Evolutionary conservation across 331 rosid genomes (phyloP).

Genomic region (Stylosanthes scabra): DNA sequence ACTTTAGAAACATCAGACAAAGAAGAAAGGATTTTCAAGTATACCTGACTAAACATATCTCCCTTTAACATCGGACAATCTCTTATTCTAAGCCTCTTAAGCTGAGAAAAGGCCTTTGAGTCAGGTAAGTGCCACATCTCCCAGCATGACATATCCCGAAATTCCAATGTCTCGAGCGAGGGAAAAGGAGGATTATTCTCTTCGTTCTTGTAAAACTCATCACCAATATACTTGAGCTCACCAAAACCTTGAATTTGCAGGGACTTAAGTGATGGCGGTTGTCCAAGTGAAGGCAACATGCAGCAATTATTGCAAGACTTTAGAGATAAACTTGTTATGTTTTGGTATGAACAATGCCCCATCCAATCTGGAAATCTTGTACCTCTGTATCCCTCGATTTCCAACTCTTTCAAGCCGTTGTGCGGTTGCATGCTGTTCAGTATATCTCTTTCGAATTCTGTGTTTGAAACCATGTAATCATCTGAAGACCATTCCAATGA

Average conservation of each 20-base stretch:
- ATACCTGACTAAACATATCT: not conserved
- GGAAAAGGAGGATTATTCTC: constrained; percentile 25
- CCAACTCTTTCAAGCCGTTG: not conserved
- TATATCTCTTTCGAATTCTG: not conserved
- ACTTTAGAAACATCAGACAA: not conserved
- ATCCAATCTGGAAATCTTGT: not conserved
- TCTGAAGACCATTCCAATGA: not conserved
- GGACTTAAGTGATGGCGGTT: not conserved
- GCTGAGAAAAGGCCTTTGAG: constrained; percentile 16
- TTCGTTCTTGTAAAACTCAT: constrained; percentile 32
- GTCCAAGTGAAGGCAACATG: not conserved
- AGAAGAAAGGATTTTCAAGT: not conserved
- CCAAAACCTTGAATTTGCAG: not conserved
- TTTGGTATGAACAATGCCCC: not conserved
- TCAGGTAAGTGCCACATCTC: constrained; percentile 2
- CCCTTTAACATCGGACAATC: constrained; percentile 1
- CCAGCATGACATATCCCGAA: constrained; percentile 34
- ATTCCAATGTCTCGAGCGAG: constrained; percentile 6
- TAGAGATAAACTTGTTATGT: not conserved
- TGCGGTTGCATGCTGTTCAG: constrained; percentile 6
- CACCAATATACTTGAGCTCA: constrained; percentile 1
- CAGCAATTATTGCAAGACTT: not conserved
- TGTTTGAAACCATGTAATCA: not conserved
- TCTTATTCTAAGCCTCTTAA: not conserved
- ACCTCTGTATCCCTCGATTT: not conserved